Percentiles rank a stretch among this genome's conserved stretches.
Conservation (phyloP, 768 basidiomycete species). For the Panellus pusillus region DNA sequence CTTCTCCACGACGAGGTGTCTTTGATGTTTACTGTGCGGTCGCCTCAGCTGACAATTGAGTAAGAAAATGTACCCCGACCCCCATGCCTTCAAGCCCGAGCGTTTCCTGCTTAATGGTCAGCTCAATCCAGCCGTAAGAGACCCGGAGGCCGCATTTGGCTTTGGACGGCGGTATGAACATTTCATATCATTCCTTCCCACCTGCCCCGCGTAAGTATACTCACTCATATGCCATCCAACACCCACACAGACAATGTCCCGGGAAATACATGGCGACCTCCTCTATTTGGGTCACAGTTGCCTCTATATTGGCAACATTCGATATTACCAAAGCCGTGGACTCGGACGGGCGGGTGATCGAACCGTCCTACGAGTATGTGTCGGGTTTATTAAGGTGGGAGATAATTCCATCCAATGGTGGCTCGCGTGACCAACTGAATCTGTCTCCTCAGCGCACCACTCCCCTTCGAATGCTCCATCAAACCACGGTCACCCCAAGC, state of each 20-base stretch:
- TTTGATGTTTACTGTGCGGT: not conserved
- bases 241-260: not conserved
- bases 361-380: not conserved
- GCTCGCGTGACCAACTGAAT: not conserved
- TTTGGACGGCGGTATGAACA: slow-evolving; percentile 6
- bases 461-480: slow-evolving; percentile 3
- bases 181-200: not conserved
- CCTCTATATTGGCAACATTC: not conserved
- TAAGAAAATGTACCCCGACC: not conserved
- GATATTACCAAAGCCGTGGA: slow-evolving; percentile 1
- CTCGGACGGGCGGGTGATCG: not conserved
- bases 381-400: not conserved
- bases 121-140: slow-evolving; percentile 1
- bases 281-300: not conserved
- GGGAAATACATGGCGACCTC: not conserved
- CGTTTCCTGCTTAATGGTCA: not conserved
- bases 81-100: slow-evolving; percentile 1
- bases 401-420: not conserved
- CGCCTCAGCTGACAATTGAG: not conserved
- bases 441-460: not conserved
- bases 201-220: too few relatives aligned
- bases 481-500: not conserved
- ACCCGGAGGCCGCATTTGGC: not conserved
- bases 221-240: not conserved
- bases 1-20: not conserved